phyloP scores from a whole-genome alignment of 345 rosid species.

The Pistacia atlantica region DNA sequence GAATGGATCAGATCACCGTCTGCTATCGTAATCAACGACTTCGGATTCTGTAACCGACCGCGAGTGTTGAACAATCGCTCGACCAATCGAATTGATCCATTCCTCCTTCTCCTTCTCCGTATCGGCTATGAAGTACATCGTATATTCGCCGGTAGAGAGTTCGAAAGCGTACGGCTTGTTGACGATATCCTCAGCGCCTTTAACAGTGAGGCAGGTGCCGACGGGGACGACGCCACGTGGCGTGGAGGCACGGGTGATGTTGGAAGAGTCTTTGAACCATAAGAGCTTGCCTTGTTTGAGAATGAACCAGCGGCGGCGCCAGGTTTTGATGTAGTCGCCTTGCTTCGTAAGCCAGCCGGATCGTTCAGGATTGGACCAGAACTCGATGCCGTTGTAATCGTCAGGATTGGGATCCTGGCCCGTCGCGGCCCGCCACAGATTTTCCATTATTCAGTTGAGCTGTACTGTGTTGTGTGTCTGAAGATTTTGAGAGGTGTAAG shows the following conservation, averaged over 20 bases:
- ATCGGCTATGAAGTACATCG: constrained; percentile 82
- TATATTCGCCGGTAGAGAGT: constrained; percentile 55
- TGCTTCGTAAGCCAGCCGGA: constrained; percentile 80
- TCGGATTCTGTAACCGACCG: constrained; percentile 80
- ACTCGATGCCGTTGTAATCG: constrained; percentile 65
- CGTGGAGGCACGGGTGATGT: constrained; percentile 44
- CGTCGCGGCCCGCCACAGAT: constrained; percentile 67
- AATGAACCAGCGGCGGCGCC: constrained; percentile 92
- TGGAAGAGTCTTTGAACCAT: constrained; percentile 72
- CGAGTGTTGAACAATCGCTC: constrained; percentile 83
- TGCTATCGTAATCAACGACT: constrained; percentile 62
- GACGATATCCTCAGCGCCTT: constrained; percentile 82
- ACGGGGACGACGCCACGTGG: constrained; percentile 82
- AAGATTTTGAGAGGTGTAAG: not conserved
- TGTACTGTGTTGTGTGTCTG: not conserved
- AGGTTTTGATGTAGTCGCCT: constrained; percentile 82
- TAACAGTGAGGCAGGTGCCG: constrained; percentile 70
- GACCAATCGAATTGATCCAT: constrained; percentile 88
- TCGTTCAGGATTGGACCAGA: constrained; percentile 76
- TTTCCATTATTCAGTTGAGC: constrained; percentile 44
- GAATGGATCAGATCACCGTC: too few relatives aligned
- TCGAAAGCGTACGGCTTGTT: constrained; percentile 79
- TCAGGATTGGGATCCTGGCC: constrained; percentile 70
- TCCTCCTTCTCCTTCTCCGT: constrained; percentile 84
- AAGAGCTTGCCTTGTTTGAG: constrained; percentile 80